Base-by-base conservation (phyloP, 257 asterid genomes). In the Solanum corneliomulleri region DNA sequence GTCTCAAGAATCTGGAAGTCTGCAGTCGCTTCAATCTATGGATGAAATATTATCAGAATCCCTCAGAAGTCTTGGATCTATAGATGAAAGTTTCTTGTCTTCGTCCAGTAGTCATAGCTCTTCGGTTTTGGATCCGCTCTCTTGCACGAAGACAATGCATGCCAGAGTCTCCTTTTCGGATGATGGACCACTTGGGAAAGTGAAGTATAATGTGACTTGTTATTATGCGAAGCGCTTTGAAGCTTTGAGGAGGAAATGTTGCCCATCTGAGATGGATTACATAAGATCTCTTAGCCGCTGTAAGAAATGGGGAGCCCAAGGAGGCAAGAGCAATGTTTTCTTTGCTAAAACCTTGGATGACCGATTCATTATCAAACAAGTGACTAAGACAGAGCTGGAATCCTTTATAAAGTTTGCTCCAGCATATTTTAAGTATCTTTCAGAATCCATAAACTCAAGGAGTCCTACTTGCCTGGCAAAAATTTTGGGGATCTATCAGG, bases 221-320 rank as follows among this genome's bases (percentile, higher is more conserved):
- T 97, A 97, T 84, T 94, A 89, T 86, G 99, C 98, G 1, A 95
- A 92, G 92, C 94, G 93, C 45, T 97, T 97, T 86, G 98, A 95
- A 85, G 96, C 98, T 42, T 90, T 97, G 91, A 92, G 99, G 93
- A 92, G 92, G 93, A 91, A 92, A n/a, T 93, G 96, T 87, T 97
- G 98, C 80, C 98, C 99, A 29, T 94, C 96, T 13, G 98, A 95
- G 93, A 86, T 91, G 91, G 98, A 97, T 86, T 97, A 80, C 45
- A 71, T 94, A 58, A 91, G 98, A 87, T 97, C 98, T 70, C 96
- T 97, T 62, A 94, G 99, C 88, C 95, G 99, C 25, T 94, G 98
- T 70, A 95, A 95, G 94, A 97, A 97, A 90, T 97, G 99, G 99
- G 99, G 98, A 86, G 99, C 99, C 60, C 99, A 97, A 92, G 98